Percentiles rank a stretch among this genome's conserved stretches.
Conservation (phyloP, 2,329 filamentous ascomycete genomes). For the Botrytis byssoidea region DNA sequence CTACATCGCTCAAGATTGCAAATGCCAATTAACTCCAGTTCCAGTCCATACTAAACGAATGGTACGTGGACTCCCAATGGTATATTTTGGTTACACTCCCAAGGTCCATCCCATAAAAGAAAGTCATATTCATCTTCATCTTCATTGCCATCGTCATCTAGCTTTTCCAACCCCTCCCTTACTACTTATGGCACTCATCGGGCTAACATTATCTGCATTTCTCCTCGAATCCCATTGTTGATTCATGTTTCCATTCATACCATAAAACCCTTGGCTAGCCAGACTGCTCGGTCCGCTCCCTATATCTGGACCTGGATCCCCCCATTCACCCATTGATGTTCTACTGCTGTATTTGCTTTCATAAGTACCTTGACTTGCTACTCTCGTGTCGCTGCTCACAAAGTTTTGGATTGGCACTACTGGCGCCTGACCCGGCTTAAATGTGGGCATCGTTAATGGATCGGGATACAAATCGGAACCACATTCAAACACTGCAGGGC, state of each 20-base stretch:
- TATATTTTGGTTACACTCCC: conserved; percentile 19
- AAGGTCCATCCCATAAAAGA: conserved; percentile 15
- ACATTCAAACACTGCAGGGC: conserved; percentile 1
- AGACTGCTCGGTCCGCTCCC: conserved; percentile 35
- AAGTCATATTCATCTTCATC: conserved; percentile 15
- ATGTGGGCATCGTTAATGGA: not conserved
- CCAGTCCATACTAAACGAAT: conserved; percentile 17
- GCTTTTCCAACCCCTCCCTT: conserved; percentile 33
- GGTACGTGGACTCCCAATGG: conserved; percentile 13
- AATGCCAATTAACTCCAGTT: conserved; percentile 13
- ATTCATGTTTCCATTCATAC: conserved; percentile 15
- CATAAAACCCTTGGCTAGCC: conserved; percentile 13
- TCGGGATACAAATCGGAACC: conserved; percentile 4
- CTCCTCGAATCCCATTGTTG: conserved; percentile 21
- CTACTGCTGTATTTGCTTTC: conserved; percentile 35
- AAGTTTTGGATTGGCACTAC: not conserved
- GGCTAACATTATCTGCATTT: conserved; percentile 28
- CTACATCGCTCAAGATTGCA: conserved; percentile 2
- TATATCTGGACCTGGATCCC: conserved; percentile 55
- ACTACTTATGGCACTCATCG: conserved; percentile 26
- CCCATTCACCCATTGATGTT: conserved; percentile 44
- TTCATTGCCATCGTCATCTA: conserved; percentile 23
- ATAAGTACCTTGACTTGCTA: conserved; percentile 24
- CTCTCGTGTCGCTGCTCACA: conserved; percentile 15
- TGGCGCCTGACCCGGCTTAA: not conserved